Percentiles rank a stretch among this genome's conserved stretches.
Evolutionary conservation across 2,329 filamentous ascomycete genomes (phyloP).

Genomic region (Chaetoscypha palmicola): DNA sequence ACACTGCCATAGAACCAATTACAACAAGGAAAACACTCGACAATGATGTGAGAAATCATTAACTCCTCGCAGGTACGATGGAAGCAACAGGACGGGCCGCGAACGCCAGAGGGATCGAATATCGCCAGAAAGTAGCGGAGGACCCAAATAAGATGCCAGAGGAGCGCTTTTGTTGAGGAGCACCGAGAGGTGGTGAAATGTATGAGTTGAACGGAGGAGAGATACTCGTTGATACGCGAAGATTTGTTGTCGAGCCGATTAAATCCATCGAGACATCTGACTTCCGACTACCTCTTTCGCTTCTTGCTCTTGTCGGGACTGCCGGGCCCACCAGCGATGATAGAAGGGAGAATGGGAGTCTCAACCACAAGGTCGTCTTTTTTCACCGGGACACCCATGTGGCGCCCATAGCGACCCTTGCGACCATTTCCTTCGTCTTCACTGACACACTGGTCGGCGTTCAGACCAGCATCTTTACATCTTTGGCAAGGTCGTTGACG

Average conservation of each 20-base stretch:
- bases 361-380: slow-evolving; percentile 43
- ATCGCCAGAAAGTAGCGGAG: too few species aligned
- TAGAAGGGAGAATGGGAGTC: slow-evolving; percentile 26
- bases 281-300: slow-evolving; percentile 49
- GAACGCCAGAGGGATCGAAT: slow-evolving; percentile 2
- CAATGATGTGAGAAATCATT: neutral
- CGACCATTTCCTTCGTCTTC: slow-evolving; percentile 97
- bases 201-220: slow-evolving; percentile 12
- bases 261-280: slow-evolving; percentile 1
- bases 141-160: too few species aligned
- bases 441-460: slow-evolving; percentile 88
- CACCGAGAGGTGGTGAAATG: slow-evolving; percentile 19
- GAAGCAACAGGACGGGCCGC: neutral
- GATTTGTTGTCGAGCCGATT: slow-evolving; percentile 7
- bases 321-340: slow-evolving; percentile 28
- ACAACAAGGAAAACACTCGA: slow-evolving; percentile 6
- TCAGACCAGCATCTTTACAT: slow-evolving; percentile 92
- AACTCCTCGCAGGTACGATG: slow-evolving; percentile 9
- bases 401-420: slow-evolving; percentile 80
- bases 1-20: slow-evolving; percentile 9
- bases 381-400: slow-evolving; percentile 61
- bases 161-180: slow-evolving; percentile 13
- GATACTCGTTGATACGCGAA: too few species aligned
- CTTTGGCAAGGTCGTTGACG: slow-evolving; percentile 90
- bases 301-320: slow-evolving; percentile 58